These are phyloP conservation scores for Acacia concinna DNA, from an alignment of 331 rosid genomes.

Conservation along the genomic window DNA sequence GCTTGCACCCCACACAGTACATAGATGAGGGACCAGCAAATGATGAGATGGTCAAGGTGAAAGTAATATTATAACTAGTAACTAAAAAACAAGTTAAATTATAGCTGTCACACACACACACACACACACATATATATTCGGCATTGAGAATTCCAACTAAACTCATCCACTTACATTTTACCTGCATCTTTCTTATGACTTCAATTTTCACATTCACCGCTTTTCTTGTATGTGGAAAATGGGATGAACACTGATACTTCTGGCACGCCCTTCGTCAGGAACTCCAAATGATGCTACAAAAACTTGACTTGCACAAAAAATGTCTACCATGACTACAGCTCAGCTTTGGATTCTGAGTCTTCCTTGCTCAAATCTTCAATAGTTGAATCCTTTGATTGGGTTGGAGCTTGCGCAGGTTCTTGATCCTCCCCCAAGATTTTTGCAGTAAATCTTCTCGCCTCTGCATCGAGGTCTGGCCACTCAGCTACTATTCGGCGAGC, in stretches of 20 bases:
- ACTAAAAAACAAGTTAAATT: slow-evolving; percentile 2
- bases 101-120: neutral
- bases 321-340: slow-evolving; percentile 50
- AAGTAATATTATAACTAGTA: slow-evolving; percentile 2
- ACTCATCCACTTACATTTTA: slow-evolving; percentile 7
- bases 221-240: neutral
- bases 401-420: slow-evolving; percentile 47
- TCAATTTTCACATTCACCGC: slow-evolving; percentile 9
- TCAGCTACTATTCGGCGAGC: slow-evolving; percentile 89
- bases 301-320: slow-evolving; percentile 6
- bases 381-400: slow-evolving; percentile 31
- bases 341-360: slow-evolving; percentile 70
- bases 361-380: slow-evolving; percentile 33
- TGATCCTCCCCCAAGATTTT: slow-evolving; percentile 71
- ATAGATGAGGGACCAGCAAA: neutral
- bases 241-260: neutral
- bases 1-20: slow-evolving; percentile 14
- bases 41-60: neutral
- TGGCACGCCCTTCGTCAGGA: neutral
- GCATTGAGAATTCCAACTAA: neutral
- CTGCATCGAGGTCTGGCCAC: slow-evolving; percentile 93
- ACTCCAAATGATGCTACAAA: slow-evolving; percentile 1
- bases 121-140: neutral
- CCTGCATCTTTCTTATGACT: slow-evolving; percentile 19
- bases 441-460: slow-evolving; percentile 83